Conservation (phyloP, 2,329 filamentous ascomycete species). For the Trichoderma endophyticum region DNA sequence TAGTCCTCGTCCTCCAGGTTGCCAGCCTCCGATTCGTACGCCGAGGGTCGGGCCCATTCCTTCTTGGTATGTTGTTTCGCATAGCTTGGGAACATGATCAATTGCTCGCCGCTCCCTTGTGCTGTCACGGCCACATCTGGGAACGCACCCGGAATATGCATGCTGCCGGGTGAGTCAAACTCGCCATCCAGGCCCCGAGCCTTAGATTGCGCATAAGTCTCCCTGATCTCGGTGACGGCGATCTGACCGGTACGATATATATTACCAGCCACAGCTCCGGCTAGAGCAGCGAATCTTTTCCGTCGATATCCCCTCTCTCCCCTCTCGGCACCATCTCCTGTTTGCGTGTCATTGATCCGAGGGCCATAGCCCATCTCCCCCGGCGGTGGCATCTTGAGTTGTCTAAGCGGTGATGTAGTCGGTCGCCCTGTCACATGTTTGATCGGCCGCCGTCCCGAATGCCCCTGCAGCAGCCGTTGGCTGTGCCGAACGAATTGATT, state of each 20-base stretch:
- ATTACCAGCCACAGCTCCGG: conserved; percentile 51
- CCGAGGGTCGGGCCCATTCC: conserved; percentile 33
- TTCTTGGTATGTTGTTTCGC: conserved; percentile 66
- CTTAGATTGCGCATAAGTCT: conserved; percentile 56
- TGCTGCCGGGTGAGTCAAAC: conserved; percentile 30
- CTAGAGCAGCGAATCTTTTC: conserved; percentile 69
- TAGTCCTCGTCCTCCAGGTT: conserved; percentile 58
- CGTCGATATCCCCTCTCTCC: conserved; percentile 68
- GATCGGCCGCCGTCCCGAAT: conserved; percentile 26
- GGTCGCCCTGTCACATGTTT: conserved; percentile 35
- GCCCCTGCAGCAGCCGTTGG: conserved; percentile 46
- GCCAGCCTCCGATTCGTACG: conserved; percentile 40
- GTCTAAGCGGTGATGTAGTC: conserved; percentile 27
- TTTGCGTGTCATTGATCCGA: conserved; percentile 25
- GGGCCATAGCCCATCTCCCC: conserved; percentile 30
- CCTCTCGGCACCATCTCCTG: conserved; percentile 26
- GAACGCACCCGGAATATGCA: conserved; percentile 69
- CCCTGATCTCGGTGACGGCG: conserved; percentile 57
- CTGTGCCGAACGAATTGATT: conserved; percentile 42
- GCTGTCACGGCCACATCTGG: conserved; percentile 79
- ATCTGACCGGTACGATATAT: conserved; percentile 55
- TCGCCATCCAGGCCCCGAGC: conserved; percentile 32
- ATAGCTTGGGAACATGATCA: conserved; percentile 95
- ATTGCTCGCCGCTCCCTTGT: conserved; percentile 81
- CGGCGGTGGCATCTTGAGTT: conserved; percentile 30